phyloP scores from a whole-genome alignment of 768 basidiomycete species.

The Amylocystis lapponica region DNA sequence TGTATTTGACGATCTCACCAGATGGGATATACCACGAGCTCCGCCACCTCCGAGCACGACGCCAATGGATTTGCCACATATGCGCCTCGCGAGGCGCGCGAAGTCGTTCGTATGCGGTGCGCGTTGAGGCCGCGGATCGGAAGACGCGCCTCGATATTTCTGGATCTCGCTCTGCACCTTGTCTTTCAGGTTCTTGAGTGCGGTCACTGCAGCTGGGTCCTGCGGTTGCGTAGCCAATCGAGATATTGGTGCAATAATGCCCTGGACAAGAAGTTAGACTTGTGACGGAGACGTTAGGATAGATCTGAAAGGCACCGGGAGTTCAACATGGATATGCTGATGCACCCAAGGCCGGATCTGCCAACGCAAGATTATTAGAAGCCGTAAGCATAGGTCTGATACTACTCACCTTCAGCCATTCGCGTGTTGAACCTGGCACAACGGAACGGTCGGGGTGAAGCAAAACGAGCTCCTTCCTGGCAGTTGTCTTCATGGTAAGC shows the following conservation, averaged over 20 bases:
- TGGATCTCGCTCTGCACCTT: conserved; percentile 86
- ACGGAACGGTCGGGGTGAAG: conserved; percentile 91
- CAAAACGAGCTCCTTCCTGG: conserved; percentile 93
- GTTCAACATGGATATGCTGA: conserved; percentile 92
- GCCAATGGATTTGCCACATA: conserved; percentile 92
- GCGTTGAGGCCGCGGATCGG: conserved; percentile 63
- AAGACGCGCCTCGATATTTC: conserved; percentile 69
- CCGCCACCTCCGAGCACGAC: conserved; percentile 97
- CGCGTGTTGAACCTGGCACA: conserved; percentile 83
- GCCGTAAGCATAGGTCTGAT: background rate
- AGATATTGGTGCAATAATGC: conserved; percentile 58
- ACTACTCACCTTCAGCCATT: conserved; percentile 81
- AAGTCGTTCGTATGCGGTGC: conserved; percentile 89
- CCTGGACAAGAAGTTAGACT: too few species aligned
- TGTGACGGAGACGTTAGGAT: background rate
- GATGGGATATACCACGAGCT: conserved; percentile 78
- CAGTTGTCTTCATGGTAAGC: conserved; percentile 94
- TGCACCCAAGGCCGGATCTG: conserved; percentile 97
- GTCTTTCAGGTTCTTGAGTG: conserved; percentile 89
- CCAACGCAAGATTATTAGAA: background rate
- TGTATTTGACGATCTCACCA: conserved; percentile 34
- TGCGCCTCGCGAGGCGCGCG: conserved; percentile 79
- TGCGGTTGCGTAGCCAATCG: conserved; percentile 53
- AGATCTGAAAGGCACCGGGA: conserved; percentile 47
- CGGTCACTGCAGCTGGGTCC: conserved; percentile 84